Percentiles rank a stretch among this genome's conserved stretches.
Conservation (phyloP, 2,329 filamentous ascomycete genomes). For the Hysterium pulicare region DNA sequence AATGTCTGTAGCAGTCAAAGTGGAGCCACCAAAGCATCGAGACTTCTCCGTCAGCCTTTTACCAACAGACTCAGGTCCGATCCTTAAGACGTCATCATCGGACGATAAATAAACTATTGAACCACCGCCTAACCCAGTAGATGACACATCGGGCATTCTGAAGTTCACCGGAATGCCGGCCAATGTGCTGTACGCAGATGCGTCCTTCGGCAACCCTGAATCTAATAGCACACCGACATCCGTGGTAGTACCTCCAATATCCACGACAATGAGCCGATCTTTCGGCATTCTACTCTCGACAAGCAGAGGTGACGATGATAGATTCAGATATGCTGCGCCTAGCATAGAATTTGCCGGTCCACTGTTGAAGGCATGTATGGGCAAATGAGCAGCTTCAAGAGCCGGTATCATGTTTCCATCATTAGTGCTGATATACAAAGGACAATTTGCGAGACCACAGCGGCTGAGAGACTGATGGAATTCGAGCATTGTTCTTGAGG, state of each 20-base stretch:
- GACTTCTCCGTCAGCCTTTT: neutral
- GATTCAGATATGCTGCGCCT: conserved; percentile 47
- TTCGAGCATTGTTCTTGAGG: conserved; percentile 45
- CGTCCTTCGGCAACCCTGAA: neutral
- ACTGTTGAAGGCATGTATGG: conserved; percentile 52
- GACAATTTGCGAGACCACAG: too few relatives aligned
- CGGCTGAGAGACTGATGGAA: conserved; percentile 41
- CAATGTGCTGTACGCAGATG: neutral
- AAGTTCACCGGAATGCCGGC: neutral
- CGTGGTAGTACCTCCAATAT: neutral
- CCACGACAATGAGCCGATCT: too few relatives aligned
- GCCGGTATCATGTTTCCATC: conserved; percentile 51
- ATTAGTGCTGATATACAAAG: conserved; percentile 52
- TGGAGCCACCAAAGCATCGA: neutral
- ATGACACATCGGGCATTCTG: neutral
- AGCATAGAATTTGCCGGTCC: conserved; percentile 54
- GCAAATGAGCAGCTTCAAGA: conserved; percentile 45
- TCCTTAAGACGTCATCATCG: neutral
- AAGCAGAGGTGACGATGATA: too few relatives aligned
- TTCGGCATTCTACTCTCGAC: too few relatives aligned
- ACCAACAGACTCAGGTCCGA: neutral
- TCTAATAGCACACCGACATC: neutral
- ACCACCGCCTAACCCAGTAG: neutral
- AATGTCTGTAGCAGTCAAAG: neutral
- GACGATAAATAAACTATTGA: neutral